These are phyloP conservation scores for Microsporum canis DNA, from an alignment of 2,329 filamentous ascomycete genomes.

Conservation along the genomic window DNA sequence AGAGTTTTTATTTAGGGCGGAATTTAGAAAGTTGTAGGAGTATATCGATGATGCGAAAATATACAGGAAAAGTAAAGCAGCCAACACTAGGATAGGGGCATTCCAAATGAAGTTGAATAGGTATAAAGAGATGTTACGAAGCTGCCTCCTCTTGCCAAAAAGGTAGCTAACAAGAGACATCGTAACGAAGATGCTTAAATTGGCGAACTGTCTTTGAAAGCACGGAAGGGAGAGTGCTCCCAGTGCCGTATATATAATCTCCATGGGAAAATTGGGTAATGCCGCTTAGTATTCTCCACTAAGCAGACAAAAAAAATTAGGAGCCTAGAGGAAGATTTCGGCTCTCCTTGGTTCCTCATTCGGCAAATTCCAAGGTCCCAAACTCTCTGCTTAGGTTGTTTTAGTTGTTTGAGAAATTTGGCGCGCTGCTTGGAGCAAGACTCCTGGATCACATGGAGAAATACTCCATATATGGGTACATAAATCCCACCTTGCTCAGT, in stretches of 20 bases:
- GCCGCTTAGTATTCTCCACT: background rate
- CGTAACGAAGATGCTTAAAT: background rate
- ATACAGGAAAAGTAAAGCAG: background rate
- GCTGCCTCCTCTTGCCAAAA: background rate
- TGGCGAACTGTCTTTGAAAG: background rate
- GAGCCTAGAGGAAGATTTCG: background rate
- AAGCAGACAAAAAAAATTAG: background rate
- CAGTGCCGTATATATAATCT: background rate
- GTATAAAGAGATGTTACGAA: background rate
- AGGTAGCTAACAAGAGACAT: background rate
- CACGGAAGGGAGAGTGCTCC: background rate
- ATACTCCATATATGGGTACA: background rate
- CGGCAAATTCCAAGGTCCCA: background rate
- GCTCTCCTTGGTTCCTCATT: background rate
- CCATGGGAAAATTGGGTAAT: background rate
- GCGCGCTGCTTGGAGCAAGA: background rate
- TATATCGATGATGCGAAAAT: background rate
- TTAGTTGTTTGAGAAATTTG: background rate
- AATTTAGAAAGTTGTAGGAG: background rate
- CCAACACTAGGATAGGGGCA: background rate
- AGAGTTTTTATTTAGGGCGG: background rate
- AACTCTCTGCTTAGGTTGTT: background rate
- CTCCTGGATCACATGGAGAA: background rate
- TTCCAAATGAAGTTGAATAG: background rate
- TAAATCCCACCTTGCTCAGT: background rate